Base-by-base conservation (phyloP, 2,329 filamentous ascomycete species). In the Clarireedia monteithiana region DNA sequence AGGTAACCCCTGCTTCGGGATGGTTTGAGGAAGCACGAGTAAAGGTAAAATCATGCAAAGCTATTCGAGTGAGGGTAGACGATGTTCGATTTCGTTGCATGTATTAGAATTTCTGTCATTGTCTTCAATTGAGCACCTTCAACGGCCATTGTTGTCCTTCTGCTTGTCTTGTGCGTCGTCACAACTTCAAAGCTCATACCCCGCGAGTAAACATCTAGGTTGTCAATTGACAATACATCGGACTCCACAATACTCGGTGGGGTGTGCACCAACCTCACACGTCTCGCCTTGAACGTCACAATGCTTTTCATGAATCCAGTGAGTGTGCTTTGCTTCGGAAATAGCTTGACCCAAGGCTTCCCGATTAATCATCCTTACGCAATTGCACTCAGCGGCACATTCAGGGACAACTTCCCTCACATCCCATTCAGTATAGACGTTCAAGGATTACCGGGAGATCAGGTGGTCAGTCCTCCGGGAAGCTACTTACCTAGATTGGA, bases 331-430 rank as follows among this genome's bases (percentile, higher is more conserved):
- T 67, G 64, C 54, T 67, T 68, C 58, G 66, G 66, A 27, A 64
- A 67, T 52, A 66, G 64, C 44, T 76, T 87, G 47, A 86, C 83
- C 5, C 74, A 73, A 12, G 84, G 84, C 44, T 84, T 73, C 20
- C 50, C 69, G 14, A 24, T 67, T 4, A 72, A 71, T 46, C 74
- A 80, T 58, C 81, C 84, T 0, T 87, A 86, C 70, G 73, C 74
- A 5, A 63, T 67, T 24, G 72, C 71, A 55, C 71, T 87, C 14
- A 63, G 71, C 58, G 65, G 75, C 52, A 73, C 73, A 57, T 72
- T 84, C 36, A 66, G 71, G 26, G 72, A 71, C 30, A 74, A 73
- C 1, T 76, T 81, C 48, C 73, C 75, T 3, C 63, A 66, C n/a
- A 62, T 70, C 20, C 66, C 73, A 20, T 67, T 82, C 50, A 59